A percentile compares a stretch with the other conserved stretches of the same genome.
phyloP scores from a whole-genome alignment of 176 grass and related monocot species.

The Carex parvula region DNA sequence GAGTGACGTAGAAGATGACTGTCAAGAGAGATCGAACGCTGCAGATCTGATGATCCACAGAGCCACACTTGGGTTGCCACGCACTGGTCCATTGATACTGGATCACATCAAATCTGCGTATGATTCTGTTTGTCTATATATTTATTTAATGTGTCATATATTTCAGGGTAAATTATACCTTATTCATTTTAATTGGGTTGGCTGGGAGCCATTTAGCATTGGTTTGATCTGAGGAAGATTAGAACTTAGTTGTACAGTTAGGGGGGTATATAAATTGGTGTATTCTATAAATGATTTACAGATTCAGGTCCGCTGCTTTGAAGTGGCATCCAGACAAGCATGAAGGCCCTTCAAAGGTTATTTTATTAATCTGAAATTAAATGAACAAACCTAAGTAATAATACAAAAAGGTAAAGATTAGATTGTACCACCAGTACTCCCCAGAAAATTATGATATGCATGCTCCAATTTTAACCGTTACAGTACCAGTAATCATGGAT shows the following conservation, averaged over 20 bases:
- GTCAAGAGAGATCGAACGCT: conserved; percentile 15
- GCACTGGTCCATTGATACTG: conserved; percentile 47
- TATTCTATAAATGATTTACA: conserved; percentile 25
- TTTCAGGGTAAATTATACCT: neutral
- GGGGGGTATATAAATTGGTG: neutral
- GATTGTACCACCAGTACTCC: neutral
- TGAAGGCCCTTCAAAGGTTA: conserved; percentile 73
- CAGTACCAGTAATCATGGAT: neutral
- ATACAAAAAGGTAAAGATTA: neutral
- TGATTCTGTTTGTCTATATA: conserved; percentile 33
- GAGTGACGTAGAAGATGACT: conserved; percentile 77
- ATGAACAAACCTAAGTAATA: neutral
- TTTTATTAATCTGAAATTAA: neutral
- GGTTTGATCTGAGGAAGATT: neutral
- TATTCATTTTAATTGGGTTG: neutral
- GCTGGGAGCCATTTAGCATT: neutral
- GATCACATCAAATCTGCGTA: conserved; percentile 80
- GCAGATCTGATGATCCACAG: conserved; percentile 42
- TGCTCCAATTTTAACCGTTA: neutral
- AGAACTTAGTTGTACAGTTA: neutral
- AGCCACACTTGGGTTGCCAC: conserved; percentile 64
- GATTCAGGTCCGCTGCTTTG: conserved; percentile 69
- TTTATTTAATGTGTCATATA: neutral
- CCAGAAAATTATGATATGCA: neutral
- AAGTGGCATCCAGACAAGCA: conserved; percentile 96